Conservation (phyloP, 352 stramenopile species). For the Globisporangium ultimum region DNA sequence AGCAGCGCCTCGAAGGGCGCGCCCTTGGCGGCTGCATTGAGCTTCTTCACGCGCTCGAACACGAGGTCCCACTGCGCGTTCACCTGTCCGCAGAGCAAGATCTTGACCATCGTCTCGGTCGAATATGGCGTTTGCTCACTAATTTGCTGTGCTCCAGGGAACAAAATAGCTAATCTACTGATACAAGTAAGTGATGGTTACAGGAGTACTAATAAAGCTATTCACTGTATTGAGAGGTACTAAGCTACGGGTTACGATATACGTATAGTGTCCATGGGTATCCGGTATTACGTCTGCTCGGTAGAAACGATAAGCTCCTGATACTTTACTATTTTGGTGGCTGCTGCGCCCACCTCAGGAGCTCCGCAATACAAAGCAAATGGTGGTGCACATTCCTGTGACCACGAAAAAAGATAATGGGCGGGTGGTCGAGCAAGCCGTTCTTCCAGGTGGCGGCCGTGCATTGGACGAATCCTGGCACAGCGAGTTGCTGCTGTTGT, state of each 20-base stretch:
- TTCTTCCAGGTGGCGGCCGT: no score
- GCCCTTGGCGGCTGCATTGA: slow-evolving; percentile 53
- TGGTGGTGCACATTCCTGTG: not conserved
- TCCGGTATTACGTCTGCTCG: not conserved
- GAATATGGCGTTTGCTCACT: not conserved
- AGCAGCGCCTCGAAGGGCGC: slow-evolving; percentile 61
- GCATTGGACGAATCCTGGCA: no score
- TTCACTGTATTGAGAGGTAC: no score
- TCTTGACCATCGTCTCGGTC: slow-evolving; percentile 49
- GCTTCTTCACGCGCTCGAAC: slow-evolving; percentile 66
- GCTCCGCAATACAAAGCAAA: not conserved
- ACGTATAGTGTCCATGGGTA: no score
- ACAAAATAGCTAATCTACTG: no score
- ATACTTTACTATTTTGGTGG: not conserved
- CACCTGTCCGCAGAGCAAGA: slow-evolving; percentile 72
- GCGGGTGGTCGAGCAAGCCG: no score
- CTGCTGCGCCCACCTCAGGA: not conserved
- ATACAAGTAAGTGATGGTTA: no score
- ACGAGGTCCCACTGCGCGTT: slow-evolving; percentile 57
- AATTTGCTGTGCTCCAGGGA: no score
- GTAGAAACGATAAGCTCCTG: not conserved
- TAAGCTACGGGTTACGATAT: no score
- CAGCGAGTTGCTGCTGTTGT: no score
- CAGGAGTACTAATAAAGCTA: no score
- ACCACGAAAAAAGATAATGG: not conserved